Percentiles rank a stretch among this genome's conserved stretches.
Conservation (phyloP, 179 eudicot genomes). For the Dionaea muscipula region DNA sequence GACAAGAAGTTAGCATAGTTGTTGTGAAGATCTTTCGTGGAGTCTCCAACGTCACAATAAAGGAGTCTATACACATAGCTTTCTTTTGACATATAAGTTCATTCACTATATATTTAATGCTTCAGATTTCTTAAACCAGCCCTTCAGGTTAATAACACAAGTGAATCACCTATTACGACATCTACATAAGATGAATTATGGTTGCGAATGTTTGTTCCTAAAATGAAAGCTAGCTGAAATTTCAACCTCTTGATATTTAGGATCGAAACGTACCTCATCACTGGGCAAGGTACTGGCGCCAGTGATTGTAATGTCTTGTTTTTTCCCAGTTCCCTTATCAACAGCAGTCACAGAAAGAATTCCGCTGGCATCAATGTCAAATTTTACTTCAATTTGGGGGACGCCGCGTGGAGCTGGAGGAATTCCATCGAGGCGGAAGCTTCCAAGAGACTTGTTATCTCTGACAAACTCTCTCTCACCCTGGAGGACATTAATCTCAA, state of each 20-base stretch:
- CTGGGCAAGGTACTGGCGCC: slow-evolving; percentile 31
- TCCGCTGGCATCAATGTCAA: slow-evolving; percentile 32
- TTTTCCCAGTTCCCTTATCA: slow-evolving; percentile 27
- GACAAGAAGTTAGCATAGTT: background rate
- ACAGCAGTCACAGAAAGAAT: slow-evolving; percentile 26
- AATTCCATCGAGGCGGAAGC: slow-evolving; percentile 30
- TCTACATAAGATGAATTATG: too few species aligned
- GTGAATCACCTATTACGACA: too few species aligned
- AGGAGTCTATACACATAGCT: too few species aligned
- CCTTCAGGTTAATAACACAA: too few species aligned
- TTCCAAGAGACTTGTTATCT: slow-evolving; percentile 30
- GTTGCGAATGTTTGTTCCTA: background rate
- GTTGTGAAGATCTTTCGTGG: too few species aligned
- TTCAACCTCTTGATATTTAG: background rate
- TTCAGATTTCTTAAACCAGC: too few species aligned
- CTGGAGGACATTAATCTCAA: slow-evolving; percentile 28
- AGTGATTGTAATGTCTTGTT: slow-evolving; percentile 30
- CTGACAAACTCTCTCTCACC: slow-evolving; percentile 34
- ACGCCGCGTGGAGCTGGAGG: slow-evolving; percentile 36
- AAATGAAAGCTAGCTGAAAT: background rate
- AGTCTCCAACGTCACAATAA: too few species aligned
- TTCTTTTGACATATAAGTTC: too few species aligned
- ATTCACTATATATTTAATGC: too few species aligned
- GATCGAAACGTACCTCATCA: slow-evolving; percentile 19
- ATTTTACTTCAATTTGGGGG: slow-evolving; percentile 29